phyloP scores from a whole-genome alignment of 768 basidiomycete species.

The Sporobolomyces pararoseus region DNA sequence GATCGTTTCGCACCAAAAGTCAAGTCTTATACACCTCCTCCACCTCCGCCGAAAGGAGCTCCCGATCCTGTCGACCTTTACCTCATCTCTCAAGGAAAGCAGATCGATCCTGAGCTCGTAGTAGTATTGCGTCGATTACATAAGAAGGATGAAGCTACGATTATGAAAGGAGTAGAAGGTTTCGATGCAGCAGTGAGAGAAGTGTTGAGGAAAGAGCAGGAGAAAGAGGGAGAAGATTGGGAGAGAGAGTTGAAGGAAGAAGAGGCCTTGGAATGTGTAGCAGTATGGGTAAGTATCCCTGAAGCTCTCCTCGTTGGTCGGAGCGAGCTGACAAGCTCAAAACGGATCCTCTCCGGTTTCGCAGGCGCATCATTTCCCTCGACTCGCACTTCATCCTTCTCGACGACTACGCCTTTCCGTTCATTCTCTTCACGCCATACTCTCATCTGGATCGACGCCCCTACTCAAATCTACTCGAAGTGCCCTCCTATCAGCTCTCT shows the following conservation, averaged over 20 bases:
- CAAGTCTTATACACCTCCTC: conserved; percentile 82
- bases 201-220: conserved; percentile 49
- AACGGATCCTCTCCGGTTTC: not conserved
- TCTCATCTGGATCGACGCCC: conserved; percentile 55
- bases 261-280: conserved; percentile 62
- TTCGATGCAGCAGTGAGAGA: conserved; percentile 62
- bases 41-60: conserved; percentile 53
- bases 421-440: conserved; percentile 61
- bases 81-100: conserved; percentile 50
- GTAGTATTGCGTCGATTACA: conserved; percentile 73
- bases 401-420: conserved; percentile 66
- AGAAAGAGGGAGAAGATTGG: conserved; percentile 51
- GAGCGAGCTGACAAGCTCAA: not conserved
- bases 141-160: conserved; percentile 87
- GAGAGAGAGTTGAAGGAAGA: conserved; percentile 46
- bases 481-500: conserved; percentile 56
- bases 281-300: conserved; percentile 89
- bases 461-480: conserved; percentile 54
- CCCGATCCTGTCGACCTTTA: conserved; percentile 42
- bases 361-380: conserved; percentile 80
- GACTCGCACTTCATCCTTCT: conserved; percentile 73
- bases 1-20: conserved; percentile 62
- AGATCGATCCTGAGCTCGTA: conserved; percentile 68
- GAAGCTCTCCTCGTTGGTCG: not conserved
- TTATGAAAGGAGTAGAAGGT: conserved; percentile 79